Base-by-base conservation (phyloP, 2,329 filamentous ascomycete genomes). In the Plenodomus lindquistii region DNA sequence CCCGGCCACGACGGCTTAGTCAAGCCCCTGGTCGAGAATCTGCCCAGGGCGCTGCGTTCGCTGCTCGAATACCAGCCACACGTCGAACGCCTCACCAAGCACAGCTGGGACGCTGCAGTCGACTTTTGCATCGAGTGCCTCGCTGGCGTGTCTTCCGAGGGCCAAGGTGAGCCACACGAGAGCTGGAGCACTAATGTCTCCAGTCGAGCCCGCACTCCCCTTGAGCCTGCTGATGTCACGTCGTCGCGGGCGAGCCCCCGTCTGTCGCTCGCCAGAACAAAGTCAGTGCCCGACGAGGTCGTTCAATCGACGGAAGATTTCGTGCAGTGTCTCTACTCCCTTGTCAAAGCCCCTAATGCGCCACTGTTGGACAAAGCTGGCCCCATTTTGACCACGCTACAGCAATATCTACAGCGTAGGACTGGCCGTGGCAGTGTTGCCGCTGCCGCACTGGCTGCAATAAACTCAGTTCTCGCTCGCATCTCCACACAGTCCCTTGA, bases 11-110 rank as follows among this genome's bases (percentile, higher is more conserved):
- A 85, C 44, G 84, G 84, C 13, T 82, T 87, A 44, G 85, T 90
- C 55, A 79, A 85, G 48, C 86, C 88, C 11, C 78, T 99, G 4
- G 75, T 85, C 19, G 80, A 85, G 40, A 85, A 94, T 64, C 96
- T 97, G 67, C 80, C 89, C 57, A 96, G 89, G 74, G 82, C 85
- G 17, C 75, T 99, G 57, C 77, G 82, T 4, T 79, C 82, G 21
- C 73, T 97, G 2, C 79, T 97, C 16, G 83, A 85, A 36, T 83
- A 88, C 61, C 83, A 85, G 38, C 81, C 89, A 16, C 91, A 95
- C 69, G 85, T 88, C 21, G 95, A 97, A 71, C 86, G 91, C 62
- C 77, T 97, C 11, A 81, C 84, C 10, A 77, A 76, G 17, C 78
- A 83, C 13, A 80, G 84, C 48, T 96, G 92, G 91, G 75, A 84